Evolutionary conservation across 441 rosid species (phyloP), one percentile per base, ranked within the genome.

Genomic region (Populus hybrid): DNA sequence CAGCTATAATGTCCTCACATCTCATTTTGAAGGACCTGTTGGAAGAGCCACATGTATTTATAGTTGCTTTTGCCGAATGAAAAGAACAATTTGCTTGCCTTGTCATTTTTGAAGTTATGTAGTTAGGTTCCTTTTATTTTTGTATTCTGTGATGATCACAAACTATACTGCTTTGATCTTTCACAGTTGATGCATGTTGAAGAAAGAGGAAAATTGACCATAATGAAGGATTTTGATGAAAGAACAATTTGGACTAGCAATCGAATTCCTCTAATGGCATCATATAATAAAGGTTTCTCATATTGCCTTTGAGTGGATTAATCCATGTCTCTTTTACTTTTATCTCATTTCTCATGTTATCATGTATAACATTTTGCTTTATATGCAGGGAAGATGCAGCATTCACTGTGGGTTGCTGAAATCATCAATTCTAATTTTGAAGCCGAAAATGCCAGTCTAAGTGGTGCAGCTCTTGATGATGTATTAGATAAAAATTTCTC

Each of bases 201-300:
- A 88, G 99, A 96, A 84, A 88, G 98, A 84, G 99, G 97, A 80
- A 94, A 89, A 78, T 69, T 90, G 76, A 91, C 86, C 86, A 82
- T 88, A 76, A 88, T 93, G 96, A 94, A 86, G 83, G 97, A 93
- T 78, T 91, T 84, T 80, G 96, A 93, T 80, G 99, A 96, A 84
- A 91, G 90, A 86, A 92, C 98, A 77, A 94, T 96, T 85, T 96
- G 98, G 99, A 91, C 98, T 4, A 94, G 98, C 69, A 92, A 88
- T 79, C 90, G n/a, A 78, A 82, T 96, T 79, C 97, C 98, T 78
- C 88, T 94, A 82, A 89, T 93, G 93, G 97, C 97, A 74, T 88
- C 98, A 59, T 96, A 88, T 81, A 93, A 93, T 85, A 89, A 88
- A 94, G 96, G 99, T 96, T 83, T 74, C 78, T 74, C 64, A 28